phyloP scores from a whole-genome alignment of 139 green algal species.

The Zygnema circumcarinatum region DNA sequence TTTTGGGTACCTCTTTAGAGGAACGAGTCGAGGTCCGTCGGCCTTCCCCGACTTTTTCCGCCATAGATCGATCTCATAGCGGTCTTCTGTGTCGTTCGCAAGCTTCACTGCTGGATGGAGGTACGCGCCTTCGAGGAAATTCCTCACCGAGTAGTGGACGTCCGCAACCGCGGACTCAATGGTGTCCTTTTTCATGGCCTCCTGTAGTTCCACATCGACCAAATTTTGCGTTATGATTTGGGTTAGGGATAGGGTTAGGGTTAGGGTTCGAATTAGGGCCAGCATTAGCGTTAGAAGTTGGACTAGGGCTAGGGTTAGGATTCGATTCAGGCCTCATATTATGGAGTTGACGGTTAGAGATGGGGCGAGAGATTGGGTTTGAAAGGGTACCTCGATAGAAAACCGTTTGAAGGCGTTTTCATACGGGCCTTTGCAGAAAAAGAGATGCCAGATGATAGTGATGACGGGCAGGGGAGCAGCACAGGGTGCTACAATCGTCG shows the following conservation, averaged over 20 bases:
- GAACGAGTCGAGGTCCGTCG: background rate
- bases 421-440: slow-evolving; percentile 26
- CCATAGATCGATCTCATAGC: background rate
- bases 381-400: slow-evolving; percentile 32
- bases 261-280: slow-evolving; percentile 4
- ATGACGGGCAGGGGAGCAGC: slow-evolving; percentile 44
- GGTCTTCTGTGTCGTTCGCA: background rate
- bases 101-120: slow-evolving; percentile 38
- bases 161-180: slow-evolving; percentile 14
- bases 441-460: slow-evolving; percentile 35
- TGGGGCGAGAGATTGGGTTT: no score
- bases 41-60: background rate
- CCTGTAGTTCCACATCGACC: slow-evolving; percentile 29
- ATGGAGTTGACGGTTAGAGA: background rate
- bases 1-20: slow-evolving; percentile 16
- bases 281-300: background rate
- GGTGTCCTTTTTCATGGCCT: slow-evolving; percentile 52
- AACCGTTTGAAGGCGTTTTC: slow-evolving; percentile 3
- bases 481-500: slow-evolving; percentile 3
- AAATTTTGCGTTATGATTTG: background rate
- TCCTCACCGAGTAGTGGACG: background rate
- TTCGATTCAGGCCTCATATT: background rate
- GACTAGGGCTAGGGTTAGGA: background rate
- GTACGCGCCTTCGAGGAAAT: slow-evolving; percentile 40
- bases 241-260: background rate